phyloP scores from a whole-genome alignment of 2,329 filamentous ascomycete genomes.

The Colletotrichum chrysophilum region DNA sequence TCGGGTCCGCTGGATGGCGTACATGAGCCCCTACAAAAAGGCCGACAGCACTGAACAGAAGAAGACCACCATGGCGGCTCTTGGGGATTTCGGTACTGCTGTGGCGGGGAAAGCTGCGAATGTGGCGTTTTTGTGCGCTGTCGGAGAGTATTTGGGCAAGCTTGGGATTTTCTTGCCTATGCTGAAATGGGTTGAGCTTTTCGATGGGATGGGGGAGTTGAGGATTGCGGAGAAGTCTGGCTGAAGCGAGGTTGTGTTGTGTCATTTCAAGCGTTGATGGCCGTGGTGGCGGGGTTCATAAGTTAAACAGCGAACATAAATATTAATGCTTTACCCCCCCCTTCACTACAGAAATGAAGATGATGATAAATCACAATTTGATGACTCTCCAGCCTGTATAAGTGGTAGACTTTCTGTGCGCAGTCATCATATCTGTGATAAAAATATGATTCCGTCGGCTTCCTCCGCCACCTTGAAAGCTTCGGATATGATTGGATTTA shows the following conservation, averaged over 20 bases:
- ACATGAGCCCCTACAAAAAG: neutral
- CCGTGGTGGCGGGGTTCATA: rapidly evolving
- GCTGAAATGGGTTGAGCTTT: too few species aligned
- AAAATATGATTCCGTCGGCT: too few species aligned
- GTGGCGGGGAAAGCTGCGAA: neutral
- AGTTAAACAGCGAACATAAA: neutral
- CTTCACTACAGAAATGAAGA: rapidly evolving
- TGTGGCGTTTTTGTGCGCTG: too few species aligned
- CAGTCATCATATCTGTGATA: neutral
- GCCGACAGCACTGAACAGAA: too few species aligned
- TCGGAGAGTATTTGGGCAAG: too few species aligned
- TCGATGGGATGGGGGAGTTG: too few species aligned
- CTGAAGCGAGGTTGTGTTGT: too few species aligned
- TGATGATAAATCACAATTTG: neutral
- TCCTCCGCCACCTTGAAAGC: too few species aligned
- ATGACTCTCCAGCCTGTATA: rapidly evolving
- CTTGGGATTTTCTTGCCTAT: too few species aligned
- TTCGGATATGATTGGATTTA: too few species aligned
- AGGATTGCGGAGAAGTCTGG: too few species aligned
- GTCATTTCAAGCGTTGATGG: neutral
- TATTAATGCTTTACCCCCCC: rapidly evolving
- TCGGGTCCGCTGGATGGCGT: neutral
- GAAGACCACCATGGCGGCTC: neutral
- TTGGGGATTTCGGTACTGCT: neutral
- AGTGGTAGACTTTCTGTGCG: rapidly evolving